Evolutionary conservation across 768 basidiomycete genomes (phyloP), one percentile per base, ranked within the genome.

Genomic region (Dictyophora rubrovolvata): DNA sequence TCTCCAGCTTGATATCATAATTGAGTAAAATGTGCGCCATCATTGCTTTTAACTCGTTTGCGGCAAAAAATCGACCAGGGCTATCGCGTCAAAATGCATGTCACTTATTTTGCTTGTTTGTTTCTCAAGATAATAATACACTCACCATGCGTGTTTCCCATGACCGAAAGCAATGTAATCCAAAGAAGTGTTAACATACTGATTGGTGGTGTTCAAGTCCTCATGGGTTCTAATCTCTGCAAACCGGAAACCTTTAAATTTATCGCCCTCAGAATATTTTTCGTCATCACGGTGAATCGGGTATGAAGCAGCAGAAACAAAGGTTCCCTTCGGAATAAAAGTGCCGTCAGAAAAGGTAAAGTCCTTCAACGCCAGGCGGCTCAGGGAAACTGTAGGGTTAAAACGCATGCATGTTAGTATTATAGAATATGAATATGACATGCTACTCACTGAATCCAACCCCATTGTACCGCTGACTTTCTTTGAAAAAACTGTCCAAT

Each of bases 401-500:
- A n/a, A n/a, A n/a, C n/a, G n/a, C n/a, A n/a, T n/a, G n/a, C n/a
- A n/a, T n/a, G n/a, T n/a, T n/a, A n/a, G n/a, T n/a, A 50, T n/a
- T 10, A 21, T 5, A 46, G 46, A 23, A 11, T 16, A 49, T n/a
- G 37, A 33, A 51, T 36, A 10, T 11, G n/a, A n/a, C n/a, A n/a
- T n/a, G n/a, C n/a, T n/a, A 64, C 70, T 28, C 48, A 70, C 71
- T 33, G 10, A 59, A 48, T 33, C 61, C 66, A 14, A 69, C 17
- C 8, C 65, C 64, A 50, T 66, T 63, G 9, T 66, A 1, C 2
- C 71, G 63, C 60, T 64, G 65, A 1, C 63, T 66, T 60, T 73
- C 72, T 51, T 65, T 65, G 48, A 73, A 54, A 61, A 73, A 71
- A 54, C 72, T 72, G 60, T 73, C 72, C n/a, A 73, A 28, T 54